Base-by-base conservation (phyloP, 1,284 basidiomycete genomes). In the Cryptococcus depauperatus region DNA sequence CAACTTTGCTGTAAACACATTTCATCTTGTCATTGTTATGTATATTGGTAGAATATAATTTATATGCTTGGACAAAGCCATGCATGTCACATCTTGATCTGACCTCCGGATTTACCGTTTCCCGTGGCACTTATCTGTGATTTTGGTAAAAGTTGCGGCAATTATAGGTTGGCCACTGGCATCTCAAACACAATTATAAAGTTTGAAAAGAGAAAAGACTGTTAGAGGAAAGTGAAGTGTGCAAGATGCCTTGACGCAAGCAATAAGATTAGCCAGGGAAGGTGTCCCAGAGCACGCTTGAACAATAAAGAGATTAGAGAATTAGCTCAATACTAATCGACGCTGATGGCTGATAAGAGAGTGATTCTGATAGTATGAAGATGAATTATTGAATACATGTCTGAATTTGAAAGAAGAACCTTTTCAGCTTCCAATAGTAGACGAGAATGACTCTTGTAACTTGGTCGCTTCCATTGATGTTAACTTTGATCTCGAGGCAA, bases 141-240 rank as follows among this genome's bases (percentile, higher is more conserved):
- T 62, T 50, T 64, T 59, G 1, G 56, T 83, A 4, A 92, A 91
- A 65, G 91, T 90, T 7, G 73, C 92, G 26, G 85, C 95, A 2
- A 79, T 88, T 5, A 84, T 82, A n/a, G 85, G 86, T 16, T 90
- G 96, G 64, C 89, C 92, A 30, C 75, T 95, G 19, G 92, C 91
- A 1, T 80, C 83, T 8, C 83, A 85, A 61, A 89, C 85, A 7
- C 92, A 91, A 0, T 70, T 96, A 33, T 87, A 92, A 68, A 84
- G 96, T 48, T 73, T 96, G 29, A 77, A 83, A 46, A 83, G 82
- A 62, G 91, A 30, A 30, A 5, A 11, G 29, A 14, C 7, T 21
- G 40, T 30, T 32, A 21, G 39, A 13, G 5, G 3, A 10, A 25
- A 37, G 32, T 51, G 26, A 43, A 26, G 14, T 28, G 14, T 41